phyloP scores from a whole-genome alignment of 1,139 yeast species.

The Lodderomyces parapsilosis region DNA sequence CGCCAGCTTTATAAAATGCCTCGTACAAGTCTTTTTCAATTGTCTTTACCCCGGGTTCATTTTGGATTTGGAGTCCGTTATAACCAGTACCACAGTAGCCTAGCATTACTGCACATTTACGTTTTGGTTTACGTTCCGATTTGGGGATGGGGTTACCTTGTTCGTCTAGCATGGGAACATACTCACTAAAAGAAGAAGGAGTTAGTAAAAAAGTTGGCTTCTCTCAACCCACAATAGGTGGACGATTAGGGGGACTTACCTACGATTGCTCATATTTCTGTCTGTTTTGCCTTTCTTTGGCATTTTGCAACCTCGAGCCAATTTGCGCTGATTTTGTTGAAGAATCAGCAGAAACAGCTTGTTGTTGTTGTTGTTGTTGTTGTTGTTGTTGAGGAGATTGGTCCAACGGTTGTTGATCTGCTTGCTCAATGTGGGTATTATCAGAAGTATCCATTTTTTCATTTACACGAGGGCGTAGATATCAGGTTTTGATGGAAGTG shows the following conservation, averaged over 20 bases:
- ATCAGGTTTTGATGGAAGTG: not conserved
- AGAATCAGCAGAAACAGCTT: not conserved
- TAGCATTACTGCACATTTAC: slow-evolving; percentile 86
- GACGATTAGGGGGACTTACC: slow-evolving; percentile 40
- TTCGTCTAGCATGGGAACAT: slow-evolving; percentile 50
- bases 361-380: not conserved
- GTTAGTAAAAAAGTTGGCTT: slow-evolving; percentile 23
- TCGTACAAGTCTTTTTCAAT: slow-evolving; percentile 88
- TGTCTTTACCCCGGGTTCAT: slow-evolving; percentile 83
- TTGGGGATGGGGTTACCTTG: slow-evolving; percentile 58
- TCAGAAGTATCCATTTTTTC: slow-evolving; percentile 1
- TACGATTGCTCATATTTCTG: slow-evolving; percentile 47
- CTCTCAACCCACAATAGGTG: too few relatives aligned
- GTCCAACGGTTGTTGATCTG: not conserved
- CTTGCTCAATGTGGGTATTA: slow-evolving; percentile 1
- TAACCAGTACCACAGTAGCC: slow-evolving; percentile 99
- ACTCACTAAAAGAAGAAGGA: slow-evolving; percentile 27
- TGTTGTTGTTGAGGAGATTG: not conserved
- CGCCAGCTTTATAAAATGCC: slow-evolving; percentile 88
- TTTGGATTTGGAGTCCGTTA: slow-evolving; percentile 89
- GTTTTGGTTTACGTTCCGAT: slow-evolving; percentile 72
- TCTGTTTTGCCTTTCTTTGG: slow-evolving; percentile 19
- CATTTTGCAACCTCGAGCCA: slow-evolving; percentile 21
- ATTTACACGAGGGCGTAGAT: not conserved
- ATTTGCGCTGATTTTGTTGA: not conserved